These are phyloP conservation scores for Exophiala spinifera DNA, from an alignment of 2,329 filamentous ascomycete species.

Conservation along the genomic window DNA sequence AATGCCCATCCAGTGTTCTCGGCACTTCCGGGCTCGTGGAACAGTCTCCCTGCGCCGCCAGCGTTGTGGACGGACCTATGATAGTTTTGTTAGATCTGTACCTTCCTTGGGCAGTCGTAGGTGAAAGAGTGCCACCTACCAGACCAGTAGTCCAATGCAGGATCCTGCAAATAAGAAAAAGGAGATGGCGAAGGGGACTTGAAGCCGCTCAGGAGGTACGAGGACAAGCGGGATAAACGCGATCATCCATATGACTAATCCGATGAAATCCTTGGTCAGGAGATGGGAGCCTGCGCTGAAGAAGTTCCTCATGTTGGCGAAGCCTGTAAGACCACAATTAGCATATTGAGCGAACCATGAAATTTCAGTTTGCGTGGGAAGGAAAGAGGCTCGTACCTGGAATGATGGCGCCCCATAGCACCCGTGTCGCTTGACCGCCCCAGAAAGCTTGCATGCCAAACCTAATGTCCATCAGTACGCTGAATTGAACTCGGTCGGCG, in stretches of 20 bases:
- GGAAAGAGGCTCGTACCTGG: conserved; percentile 9
- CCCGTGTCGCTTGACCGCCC: conserved; percentile 30
- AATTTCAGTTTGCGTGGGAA: too few relatives aligned
- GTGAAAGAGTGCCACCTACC: conserved; percentile 11
- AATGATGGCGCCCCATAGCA: conserved; percentile 23
- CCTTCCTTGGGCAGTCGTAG: too few relatives aligned
- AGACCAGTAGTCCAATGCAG: conserved; percentile 26
- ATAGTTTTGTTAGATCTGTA: not conserved
- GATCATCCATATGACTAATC: conserved; percentile 29
- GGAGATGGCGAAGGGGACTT: conserved; percentile 29
- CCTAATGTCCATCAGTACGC: conserved; percentile 1
- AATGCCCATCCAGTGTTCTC: conserved; percentile 26
- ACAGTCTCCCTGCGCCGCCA: conserved; percentile 26
- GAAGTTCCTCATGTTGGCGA: conserved; percentile 30
- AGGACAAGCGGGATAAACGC: conserved; percentile 28
- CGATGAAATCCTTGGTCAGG: conserved; percentile 30
- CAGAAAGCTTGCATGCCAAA: conserved; percentile 23
- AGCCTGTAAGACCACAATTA: conserved; percentile 9
- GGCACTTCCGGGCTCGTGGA: conserved; percentile 18
- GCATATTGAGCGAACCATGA: not conserved
- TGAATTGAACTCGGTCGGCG: too few relatives aligned
- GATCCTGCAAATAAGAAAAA: conserved; percentile 27
- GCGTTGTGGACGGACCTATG: conserved; percentile 23
- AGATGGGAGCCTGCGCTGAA: conserved; percentile 29
- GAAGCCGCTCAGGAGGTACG: conserved; percentile 27